Evolutionary conservation across 371 early-diverging fungal genomes (phyloP), one percentile per base, ranked within the genome.

Genomic region (Circinella umbellata): DNA sequence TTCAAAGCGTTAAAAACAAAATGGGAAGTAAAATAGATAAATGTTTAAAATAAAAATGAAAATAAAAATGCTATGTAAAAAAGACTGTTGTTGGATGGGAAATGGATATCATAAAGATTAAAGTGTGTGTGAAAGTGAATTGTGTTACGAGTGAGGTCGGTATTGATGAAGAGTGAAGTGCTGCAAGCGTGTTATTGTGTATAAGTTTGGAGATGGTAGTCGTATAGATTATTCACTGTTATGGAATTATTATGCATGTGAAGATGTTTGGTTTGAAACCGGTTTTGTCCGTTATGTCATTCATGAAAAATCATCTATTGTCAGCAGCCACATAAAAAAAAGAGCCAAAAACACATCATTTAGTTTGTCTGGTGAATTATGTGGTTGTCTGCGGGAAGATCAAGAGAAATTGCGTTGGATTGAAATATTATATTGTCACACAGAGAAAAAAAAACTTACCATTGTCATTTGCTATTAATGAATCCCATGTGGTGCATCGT

Each of bases 271-370:
- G n/a, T 20, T 37, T 18, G 27, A 47, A 34, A 18, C 63, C 63
- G 63, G 47, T 63, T 63, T 63, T 35, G 47, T 63, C 63, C 63
- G 63, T 59, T 18, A 27, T 34, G 60, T 59, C 37, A 18, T 61
- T 61, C 38, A 61, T 11, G 42, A 39, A 42, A 46, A 27, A 34
- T 39, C 38, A 39, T 61, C 38, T 61, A 61, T 51, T 51, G 51
- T 6, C 4, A 27, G 27, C 27, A 27, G 27, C 27, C 27, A 57
- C 34, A 57, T 39, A 8, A 60, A 38, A 15, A 20, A 34, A 38
- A 8, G 27, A 20, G 4, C 11, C 11, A 42, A 9, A 9, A 42
- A 5, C 15, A 51, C 4, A n/a, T 51, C 5, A 17, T 51, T 61
- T 61, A 38, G 10, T 37, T 35, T 57, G 27, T 57, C 20, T 57